Evolutionary conservation across 129 eudicot species (phyloP).

Genomic region (Logfia minima): DNA sequence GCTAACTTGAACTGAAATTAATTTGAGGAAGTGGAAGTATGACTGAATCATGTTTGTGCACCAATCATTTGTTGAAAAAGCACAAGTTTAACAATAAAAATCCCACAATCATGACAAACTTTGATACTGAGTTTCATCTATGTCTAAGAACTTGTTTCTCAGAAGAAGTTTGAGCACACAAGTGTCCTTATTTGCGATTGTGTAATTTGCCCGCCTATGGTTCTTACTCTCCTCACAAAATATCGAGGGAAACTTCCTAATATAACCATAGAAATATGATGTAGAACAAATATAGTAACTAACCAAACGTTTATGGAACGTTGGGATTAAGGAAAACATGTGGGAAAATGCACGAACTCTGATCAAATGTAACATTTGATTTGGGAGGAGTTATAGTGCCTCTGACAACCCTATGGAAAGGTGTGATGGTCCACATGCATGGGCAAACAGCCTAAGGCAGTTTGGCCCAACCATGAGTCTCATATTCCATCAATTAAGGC

Average conservation of each 20-base stretch:
- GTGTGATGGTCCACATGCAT: background rate
- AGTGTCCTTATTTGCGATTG: conserved; percentile 8
- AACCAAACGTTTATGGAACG: background rate
- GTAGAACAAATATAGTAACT: background rate
- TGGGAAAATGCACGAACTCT: background rate
- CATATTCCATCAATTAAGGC: background rate
- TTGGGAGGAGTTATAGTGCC: background rate
- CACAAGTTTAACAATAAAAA: background rate
- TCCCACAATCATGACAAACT: background rate
- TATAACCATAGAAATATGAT: background rate
- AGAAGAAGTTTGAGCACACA: conserved; percentile 4
- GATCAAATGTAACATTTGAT: background rate
- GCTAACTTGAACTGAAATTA: background rate
- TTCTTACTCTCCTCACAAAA: background rate
- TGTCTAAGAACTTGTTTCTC: conserved; percentile 11
- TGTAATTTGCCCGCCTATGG: background rate
- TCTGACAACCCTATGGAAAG: background rate
- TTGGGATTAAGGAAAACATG: background rate
- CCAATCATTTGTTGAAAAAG: no score
- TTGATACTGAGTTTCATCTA: conserved; percentile 8
- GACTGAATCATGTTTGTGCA: background rate
- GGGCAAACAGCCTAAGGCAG: background rate
- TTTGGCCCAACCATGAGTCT: background rate
- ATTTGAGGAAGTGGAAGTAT: background rate
- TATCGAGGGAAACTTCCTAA: background rate